Conservation (phyloP, 2,329 filamentous ascomycete species). For the Apiospora koreana region DNA sequence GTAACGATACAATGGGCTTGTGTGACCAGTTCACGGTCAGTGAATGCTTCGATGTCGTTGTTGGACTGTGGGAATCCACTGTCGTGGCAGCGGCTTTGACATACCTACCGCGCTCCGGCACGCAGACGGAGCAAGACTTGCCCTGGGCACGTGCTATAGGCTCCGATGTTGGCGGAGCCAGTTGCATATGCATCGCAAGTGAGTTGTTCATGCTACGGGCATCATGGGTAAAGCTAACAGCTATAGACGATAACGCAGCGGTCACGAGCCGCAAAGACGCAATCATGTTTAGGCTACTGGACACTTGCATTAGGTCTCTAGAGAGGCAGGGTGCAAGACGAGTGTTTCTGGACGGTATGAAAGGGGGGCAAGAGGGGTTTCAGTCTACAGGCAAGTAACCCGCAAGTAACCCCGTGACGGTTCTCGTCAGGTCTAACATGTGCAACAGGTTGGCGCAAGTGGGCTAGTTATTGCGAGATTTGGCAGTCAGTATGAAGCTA, state of each 20-base stretch:
- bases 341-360: slow-evolving; percentile 59
- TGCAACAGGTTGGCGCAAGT: slow-evolving; percentile 54
- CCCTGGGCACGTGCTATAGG: slow-evolving; percentile 57
- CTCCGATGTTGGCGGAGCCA: slow-evolving; percentile 55
- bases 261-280: slow-evolving; percentile 46
- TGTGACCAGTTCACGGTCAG: slow-evolving; percentile 60
- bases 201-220: slow-evolving; percentile 33
- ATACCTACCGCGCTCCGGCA: slow-evolving; percentile 50
- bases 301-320: slow-evolving; percentile 51
- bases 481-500: slow-evolving; percentile 44
- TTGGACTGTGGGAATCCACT: slow-evolving; percentile 49
- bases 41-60: slow-evolving; percentile 54
- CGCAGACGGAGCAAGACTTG: slow-evolving; percentile 49
- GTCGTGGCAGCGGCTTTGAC: slow-evolving; percentile 57
- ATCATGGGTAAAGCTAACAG: not conserved
- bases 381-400: slow-evolving; percentile 53
- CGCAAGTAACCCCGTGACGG: not conserved
- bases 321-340: slow-evolving; percentile 50
- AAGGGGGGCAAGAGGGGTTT: slow-evolving; percentile 50
- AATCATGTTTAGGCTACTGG: slow-evolving; percentile 54
- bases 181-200: slow-evolving; percentile 63
- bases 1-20: slow-evolving; percentile 55
- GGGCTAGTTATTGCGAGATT: slow-evolving; percentile 58
- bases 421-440: not conserved
- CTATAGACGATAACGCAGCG: not conserved